These are phyloP conservation scores for Aspergillus haitiensis DNA, from an alignment of 495 filamentous ascomycete species.

Conservation along the genomic window DNA sequence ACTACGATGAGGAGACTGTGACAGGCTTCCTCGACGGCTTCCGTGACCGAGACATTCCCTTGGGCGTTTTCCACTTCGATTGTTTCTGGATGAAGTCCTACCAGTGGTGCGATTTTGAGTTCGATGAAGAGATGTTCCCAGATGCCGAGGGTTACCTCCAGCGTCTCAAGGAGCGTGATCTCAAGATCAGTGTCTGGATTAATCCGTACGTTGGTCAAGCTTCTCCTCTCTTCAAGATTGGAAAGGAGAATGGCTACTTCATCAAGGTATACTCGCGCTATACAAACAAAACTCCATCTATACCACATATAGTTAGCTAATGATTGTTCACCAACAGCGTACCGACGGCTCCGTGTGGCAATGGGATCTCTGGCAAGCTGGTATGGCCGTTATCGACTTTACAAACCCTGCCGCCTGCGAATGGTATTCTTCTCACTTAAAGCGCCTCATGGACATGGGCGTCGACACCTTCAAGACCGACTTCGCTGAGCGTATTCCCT, in stretches of 20 bases:
- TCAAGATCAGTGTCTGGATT: constrained; percentile 70
- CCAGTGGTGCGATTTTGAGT: constrained; percentile 74
- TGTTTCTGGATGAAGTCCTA: constrained; percentile 68
- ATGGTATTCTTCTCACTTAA: constrained; percentile 61
- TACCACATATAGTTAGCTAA: neutral
- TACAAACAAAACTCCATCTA: neutral
- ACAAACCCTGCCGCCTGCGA: constrained; percentile 65
- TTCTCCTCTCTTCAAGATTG: constrained; percentile 62
- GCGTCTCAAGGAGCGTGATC: constrained; percentile 60
- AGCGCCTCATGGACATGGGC: constrained; percentile 61
- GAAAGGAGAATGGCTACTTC: constrained; percentile 66
- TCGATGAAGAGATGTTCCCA: constrained; percentile 66
- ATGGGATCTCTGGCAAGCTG: constrained; percentile 74
- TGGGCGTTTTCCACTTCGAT: constrained; percentile 72
- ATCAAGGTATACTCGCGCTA: constrained; percentile 46
- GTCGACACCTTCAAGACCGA: constrained; percentile 74
- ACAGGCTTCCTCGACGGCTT: constrained; percentile 67
- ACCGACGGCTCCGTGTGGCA: constrained; percentile 70
- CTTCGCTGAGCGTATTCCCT: constrained; percentile 70
- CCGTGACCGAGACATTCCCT: constrained; percentile 61
- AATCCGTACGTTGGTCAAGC: constrained; percentile 71
- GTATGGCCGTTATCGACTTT: constrained; percentile 74
- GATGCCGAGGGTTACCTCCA: constrained; percentile 62
- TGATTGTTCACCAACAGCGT: constrained; percentile 33
- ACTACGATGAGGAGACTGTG: constrained; percentile 67